Evolutionary conservation across 805 yeast genomes (phyloP), one percentile per base, ranked within the genome.

Genomic region (Vanderwaltozyma tropicalis): DNA sequence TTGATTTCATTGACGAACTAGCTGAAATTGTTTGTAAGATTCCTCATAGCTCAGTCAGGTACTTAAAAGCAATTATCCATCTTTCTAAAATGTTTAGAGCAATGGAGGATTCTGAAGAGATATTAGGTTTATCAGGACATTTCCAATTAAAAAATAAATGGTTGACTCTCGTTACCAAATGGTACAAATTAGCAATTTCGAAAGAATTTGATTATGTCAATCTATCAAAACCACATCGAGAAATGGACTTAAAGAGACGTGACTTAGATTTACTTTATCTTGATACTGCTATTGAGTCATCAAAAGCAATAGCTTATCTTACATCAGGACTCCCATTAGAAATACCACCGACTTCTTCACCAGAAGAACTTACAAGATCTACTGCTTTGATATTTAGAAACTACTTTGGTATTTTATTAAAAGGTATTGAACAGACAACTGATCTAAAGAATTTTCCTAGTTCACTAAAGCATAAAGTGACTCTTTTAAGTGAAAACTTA

Each of bases 321-420:
- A 65, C 83, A 18, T 71, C 70, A 20, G 66, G 69, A n/a, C 54
- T 79, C 24, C 69, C 79, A 4, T 54, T 79, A 31, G 88, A 78
- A 40, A 67, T 71, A 19, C 79, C 73, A 26, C 79, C 66, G 40
- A 77, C 74, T 21, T 63, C 68, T 11, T 66, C 68, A 36, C 78
- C 71, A 38, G 64, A 62, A 15, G 83, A 77, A 45, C 49, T 74
- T 25, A 63, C 63, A 29, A 71, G 73, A 43, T 70, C 76, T 25
- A 74, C 71, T 47, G 74, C 74, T 22, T 72, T 80, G 32, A 68
- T 76, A 10, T 82, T 83, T 56, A 77, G 80, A 4, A 78, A 78
- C 43, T 80, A 78, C 49, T 82, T 80, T 57, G 77, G 78, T 68
- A 51, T 80, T 59, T 51, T 82, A 13, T 35, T 67, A 35, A 64